Percentiles rank a stretch among this genome's conserved stretches.
These are phyloP conservation scores for Phenoliferia sp. DNA, from an alignment of 1,284 basidiomycete genomes.

Conservation along the genomic window DNA sequence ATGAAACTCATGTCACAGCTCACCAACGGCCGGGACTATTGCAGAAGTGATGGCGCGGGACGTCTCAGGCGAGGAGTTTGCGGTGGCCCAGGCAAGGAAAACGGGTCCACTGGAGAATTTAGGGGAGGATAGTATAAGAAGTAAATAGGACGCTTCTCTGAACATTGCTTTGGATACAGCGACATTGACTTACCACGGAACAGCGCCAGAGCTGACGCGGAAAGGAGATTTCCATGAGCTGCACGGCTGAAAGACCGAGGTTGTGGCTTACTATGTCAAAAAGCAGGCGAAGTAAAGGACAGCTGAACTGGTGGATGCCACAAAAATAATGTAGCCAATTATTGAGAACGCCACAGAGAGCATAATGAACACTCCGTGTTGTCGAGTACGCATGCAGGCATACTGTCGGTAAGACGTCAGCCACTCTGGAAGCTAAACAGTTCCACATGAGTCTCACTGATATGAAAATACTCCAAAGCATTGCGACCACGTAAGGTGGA, in stretches of 20 bases:
- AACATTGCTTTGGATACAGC: not conserved
- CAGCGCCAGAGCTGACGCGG: constrained; percentile 1
- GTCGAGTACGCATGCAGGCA: constrained; percentile 13
- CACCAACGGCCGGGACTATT: constrained; percentile 26
- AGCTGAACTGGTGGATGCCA: constrained; percentile 12
- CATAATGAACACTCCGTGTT: constrained; percentile 18
- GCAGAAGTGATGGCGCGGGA: constrained; percentile 29
- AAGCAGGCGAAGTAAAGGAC: constrained; percentile 26
- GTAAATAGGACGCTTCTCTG: not conserved
- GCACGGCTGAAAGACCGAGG: no score
- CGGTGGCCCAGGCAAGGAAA: constrained; percentile 23
- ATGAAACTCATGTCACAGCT: constrained; percentile 12
- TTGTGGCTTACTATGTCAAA: constrained; percentile 30
- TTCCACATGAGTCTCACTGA: not conserved
- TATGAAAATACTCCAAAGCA: constrained; percentile 20
- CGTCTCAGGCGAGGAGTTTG: constrained; percentile 28
- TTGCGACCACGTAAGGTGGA: constrained; percentile 27
- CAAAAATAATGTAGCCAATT: constrained; percentile 31
- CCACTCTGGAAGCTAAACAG: not conserved
- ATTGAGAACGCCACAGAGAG: constrained; percentile 18
- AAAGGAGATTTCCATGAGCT: no score
- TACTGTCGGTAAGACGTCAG: not conserved
- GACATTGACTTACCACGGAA: not conserved
- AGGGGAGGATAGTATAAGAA: constrained; percentile 3
- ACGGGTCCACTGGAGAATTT: constrained; percentile 19